Base-by-base conservation (phyloP, 176 grass and related monocot species). In the Bolboschoenus planiculmis region DNA sequence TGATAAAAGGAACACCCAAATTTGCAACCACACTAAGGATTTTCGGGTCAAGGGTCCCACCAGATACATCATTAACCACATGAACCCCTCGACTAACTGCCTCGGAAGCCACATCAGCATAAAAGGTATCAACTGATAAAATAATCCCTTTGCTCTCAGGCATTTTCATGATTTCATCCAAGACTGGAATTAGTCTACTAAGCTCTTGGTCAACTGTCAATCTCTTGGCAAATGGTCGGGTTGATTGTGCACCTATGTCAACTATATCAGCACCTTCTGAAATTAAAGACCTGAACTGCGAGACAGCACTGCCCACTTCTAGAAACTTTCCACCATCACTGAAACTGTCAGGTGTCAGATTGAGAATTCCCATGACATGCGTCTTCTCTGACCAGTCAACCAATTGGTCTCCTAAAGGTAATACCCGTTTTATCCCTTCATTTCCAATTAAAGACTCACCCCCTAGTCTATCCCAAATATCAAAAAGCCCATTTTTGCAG, bases 201-300 rank as follows among this genome's bases (percentile, higher is more conserved):
- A 92, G 95, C 65, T 97, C 92, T 91, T 97, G 88, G 0, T 81
- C 68, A 56, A 83, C 84, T 74, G 95, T 89, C 79, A 94, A 78
- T 60, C 85, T 90, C 63, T 47, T 85, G 56, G 92, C 92, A 89
- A 88, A 89, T 70, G 92, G 92, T 62, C 92, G 89, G 21, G 92
- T 97, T 30, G 95, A 97, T 80, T 97, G 95, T 78, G 95, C 95
- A 85, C 92, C 95, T 54, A 97, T 82, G 74, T 97, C 95, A 44
- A 97, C 87, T 79, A 97, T 97, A 80, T 97, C 92, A 44, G 92
- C 95, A 9, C 95, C 92, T 78, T 97, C 24, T 70, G 87, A 91
- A 83, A 97, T 89, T 74, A 97, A 85, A 59, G 89, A 21, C 59
- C 73, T 94, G 39, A 84, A 80, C 80, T 90, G 92, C 53, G 84